phyloP scores from a whole-genome alignment of 2,329 filamentous ascomycete species.

The Fusarium pininemorale region DNA sequence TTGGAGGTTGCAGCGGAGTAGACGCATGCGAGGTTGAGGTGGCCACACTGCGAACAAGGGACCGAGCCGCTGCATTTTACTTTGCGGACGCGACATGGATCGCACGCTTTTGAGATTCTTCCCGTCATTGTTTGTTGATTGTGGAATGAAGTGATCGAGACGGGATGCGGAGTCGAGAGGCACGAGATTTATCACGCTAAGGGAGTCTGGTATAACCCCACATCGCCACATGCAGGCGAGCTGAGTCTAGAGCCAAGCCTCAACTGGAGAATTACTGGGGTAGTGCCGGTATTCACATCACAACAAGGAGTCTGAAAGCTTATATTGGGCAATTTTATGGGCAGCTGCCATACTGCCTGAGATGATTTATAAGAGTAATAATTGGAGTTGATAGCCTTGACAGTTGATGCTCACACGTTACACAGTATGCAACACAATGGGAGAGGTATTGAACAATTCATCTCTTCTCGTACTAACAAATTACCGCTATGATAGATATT shows the following conservation, averaged over 20 bases:
- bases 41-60: conserved; percentile 50
- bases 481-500: neutral
- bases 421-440: no score
- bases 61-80: conserved; percentile 47
- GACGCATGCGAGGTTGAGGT: conserved; percentile 48
- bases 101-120: conserved; percentile 46
- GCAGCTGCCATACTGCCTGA: accelerated
- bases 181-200: conserved; percentile 1
- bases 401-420: no score
- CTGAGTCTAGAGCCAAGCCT: neutral
- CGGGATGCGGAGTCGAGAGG: neutral
- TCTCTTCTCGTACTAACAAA: neutral
- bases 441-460: neutral
- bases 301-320: neutral
- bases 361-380: no score
- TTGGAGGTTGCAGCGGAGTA: conserved; percentile 47
- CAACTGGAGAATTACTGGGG: neutral
- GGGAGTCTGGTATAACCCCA: neutral
- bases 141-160: neutral
- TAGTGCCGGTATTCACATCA: neutral
- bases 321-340: no score
- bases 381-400: no score
- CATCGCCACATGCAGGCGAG: neutral
- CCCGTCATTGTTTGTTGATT: neutral
- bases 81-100: conserved; percentile 51